Percentiles rank a stretch among this genome's conserved stretches.
Conservation (phyloP, 352 stramenopile species). For the Proteromonas lacertae region DNA sequence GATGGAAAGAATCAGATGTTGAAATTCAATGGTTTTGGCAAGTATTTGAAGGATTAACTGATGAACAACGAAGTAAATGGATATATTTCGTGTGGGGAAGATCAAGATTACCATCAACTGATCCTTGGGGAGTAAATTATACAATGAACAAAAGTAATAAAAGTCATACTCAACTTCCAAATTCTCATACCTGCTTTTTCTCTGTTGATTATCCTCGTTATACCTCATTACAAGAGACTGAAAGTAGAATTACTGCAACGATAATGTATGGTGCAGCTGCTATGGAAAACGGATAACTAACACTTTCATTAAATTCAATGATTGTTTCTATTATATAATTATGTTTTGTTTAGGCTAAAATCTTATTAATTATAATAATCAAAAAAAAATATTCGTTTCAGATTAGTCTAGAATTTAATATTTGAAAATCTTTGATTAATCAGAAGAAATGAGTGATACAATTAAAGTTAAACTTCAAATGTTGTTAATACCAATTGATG, state of each 20-base stretch:
- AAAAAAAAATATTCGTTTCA: too few relatives aligned
- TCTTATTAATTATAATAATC: too few relatives aligned
- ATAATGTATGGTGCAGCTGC: conserved; percentile 8
- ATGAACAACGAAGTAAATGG: conserved; percentile 37
- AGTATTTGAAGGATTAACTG: conserved; percentile 25
- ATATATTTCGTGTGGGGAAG: conserved; percentile 13
- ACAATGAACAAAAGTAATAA: conserved; percentile 17
- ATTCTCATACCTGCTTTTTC: conserved; percentile 62
- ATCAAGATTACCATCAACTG: conserved; percentile 9
- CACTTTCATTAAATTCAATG: too few relatives aligned
- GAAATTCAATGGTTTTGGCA: conserved; percentile 50
- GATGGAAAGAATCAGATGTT: conserved; percentile 25
- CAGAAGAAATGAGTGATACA: too few relatives aligned
- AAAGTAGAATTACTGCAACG: conserved; percentile 3
- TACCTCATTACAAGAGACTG: conserved; percentile 2
- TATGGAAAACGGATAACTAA: conserved; percentile 11
- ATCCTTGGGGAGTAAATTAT: too few relatives aligned
- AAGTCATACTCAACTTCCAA: conserved; percentile 31
- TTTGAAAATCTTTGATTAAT: too few relatives aligned
- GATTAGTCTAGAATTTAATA: too few relatives aligned
- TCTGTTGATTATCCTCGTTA: conserved; percentile 29
- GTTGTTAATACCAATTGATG: too few relatives aligned
- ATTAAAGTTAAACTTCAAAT: too few relatives aligned
- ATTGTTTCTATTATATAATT: too few relatives aligned
- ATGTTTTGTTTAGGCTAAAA: too few relatives aligned